Evolutionary conservation across 2,329 filamentous ascomycete species (phyloP).

Genomic region (Magnaporthiopsis rhizophila): DNA sequence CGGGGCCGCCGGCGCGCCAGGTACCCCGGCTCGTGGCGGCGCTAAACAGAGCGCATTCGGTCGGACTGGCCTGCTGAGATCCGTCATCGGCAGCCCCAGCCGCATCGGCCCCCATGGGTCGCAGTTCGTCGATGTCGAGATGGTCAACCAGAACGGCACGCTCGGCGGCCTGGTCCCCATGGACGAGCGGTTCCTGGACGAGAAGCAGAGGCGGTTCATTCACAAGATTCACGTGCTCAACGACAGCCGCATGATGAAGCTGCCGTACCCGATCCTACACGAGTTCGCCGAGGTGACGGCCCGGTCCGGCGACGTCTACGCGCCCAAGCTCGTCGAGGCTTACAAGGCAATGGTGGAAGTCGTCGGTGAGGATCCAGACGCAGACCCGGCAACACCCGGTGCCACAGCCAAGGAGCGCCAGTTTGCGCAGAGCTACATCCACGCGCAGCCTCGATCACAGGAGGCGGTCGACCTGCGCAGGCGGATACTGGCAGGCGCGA

Average conservation of each 20-base stretch:
- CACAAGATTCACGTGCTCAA: conserved; percentile 76
- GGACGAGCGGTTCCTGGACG: conserved; percentile 69
- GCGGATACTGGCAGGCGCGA: conserved; percentile 72
- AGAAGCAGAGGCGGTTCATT: conserved; percentile 77
- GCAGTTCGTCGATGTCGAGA: conserved; percentile 62
- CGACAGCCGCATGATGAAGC: conserved; percentile 56
- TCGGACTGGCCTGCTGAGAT: conserved; percentile 65
- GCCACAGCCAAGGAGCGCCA: conserved; percentile 65
- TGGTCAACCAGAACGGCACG: conserved; percentile 41
- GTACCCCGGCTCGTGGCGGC: conserved; percentile 15
- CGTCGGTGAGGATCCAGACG: conserved; percentile 60
- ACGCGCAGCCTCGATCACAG: conserved; percentile 59
- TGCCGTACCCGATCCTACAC: conserved; percentile 63
- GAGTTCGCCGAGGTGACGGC: conserved; percentile 69
- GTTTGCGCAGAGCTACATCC: conserved; percentile 69
- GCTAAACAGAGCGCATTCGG: conserved; percentile 47
- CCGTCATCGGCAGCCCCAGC: conserved; percentile 76
- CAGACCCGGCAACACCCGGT: conserved; percentile 49
- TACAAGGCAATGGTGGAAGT: conserved; percentile 77
- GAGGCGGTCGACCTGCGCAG: conserved; percentile 63
- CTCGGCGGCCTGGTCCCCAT: conserved; percentile 42
- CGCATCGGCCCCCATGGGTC: conserved; percentile 56
- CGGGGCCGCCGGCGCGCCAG: conserved; percentile 16
- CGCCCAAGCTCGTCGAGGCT: conserved; percentile 69
- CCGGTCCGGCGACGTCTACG: conserved; percentile 61